Conservation (phyloP, 129 eudicot species). For the Artemisia tridentata region DNA sequence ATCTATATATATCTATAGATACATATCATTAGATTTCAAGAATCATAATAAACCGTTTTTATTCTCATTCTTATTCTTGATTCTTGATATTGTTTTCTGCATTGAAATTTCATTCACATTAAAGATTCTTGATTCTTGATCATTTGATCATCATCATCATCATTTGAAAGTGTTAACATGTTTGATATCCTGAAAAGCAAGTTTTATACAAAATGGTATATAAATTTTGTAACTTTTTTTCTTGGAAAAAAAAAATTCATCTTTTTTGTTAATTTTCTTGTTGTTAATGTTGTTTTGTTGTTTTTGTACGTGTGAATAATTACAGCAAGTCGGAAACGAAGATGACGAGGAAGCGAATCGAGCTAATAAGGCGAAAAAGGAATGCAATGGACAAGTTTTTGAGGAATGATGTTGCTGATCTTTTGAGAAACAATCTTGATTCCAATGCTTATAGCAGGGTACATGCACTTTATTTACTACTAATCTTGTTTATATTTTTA, state of each 20-base stretch:
- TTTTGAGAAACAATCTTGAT: slow-evolving; percentile 59
- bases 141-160: too few relatives aligned
- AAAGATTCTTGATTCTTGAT: too few relatives aligned
- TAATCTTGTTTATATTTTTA: neutral
- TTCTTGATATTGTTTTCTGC: neutral
- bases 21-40: neutral
- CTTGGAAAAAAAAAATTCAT: neutral
- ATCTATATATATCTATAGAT: neutral
- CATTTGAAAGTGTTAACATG: slow-evolving; percentile 30
- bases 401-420: slow-evolving; percentile 79
- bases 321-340: slow-evolving; percentile 59
- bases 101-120: too few relatives aligned
- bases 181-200: slow-evolving; percentile 67
- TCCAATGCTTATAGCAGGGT: slow-evolving; percentile 79
- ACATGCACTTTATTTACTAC: neutral
- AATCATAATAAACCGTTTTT: neutral
- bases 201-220: slow-evolving; percentile 62
- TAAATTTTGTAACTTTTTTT: neutral
- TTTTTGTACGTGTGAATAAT: slow-evolving; percentile 19
- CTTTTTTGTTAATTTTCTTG: too few relatives aligned
- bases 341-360: slow-evolving; percentile 54
- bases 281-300: slow-evolving; percentile 2
- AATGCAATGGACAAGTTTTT: slow-evolving; percentile 73
- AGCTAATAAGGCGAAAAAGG: slow-evolving; percentile 64
- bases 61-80: slow-evolving; percentile 1